Evolutionary conservation across 1,284 basidiomycete genomes (phyloP).

Genomic region (Schizopora paradoxa): DNA sequence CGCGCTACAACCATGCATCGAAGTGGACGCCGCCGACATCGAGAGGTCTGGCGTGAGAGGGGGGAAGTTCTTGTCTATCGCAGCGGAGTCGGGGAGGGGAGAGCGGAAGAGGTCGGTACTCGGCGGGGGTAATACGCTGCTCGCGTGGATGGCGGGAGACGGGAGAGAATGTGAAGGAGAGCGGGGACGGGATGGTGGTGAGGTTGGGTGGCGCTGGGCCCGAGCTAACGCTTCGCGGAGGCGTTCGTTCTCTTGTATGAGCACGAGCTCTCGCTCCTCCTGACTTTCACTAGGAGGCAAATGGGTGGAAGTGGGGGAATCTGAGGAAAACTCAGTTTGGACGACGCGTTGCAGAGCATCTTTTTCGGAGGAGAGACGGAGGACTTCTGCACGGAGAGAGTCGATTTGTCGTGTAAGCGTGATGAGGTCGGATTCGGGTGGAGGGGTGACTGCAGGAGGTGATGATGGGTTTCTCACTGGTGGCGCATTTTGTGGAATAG

Average conservation of each 20-base stretch:
- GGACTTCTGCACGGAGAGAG: slow-evolving; percentile 4
- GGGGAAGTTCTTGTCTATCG: slow-evolving; percentile 9
- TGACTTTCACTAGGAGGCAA: no score
- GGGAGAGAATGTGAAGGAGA: background rate
- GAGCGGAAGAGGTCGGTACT: background rate
- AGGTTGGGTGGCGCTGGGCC: background rate
- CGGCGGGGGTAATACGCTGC: background rate
- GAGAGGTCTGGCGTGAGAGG: slow-evolving; percentile 4
- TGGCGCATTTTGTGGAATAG: background rate
- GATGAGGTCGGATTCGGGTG: background rate
- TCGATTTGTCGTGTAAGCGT: slow-evolving; percentile 8
- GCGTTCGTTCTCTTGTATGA: slow-evolving; percentile 7
- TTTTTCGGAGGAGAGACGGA: slow-evolving; percentile 7
- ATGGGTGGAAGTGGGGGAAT: no score
- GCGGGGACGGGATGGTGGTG: no score
- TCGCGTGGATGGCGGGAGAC: slow-evolving; percentile 5
- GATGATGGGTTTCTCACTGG: background rate
- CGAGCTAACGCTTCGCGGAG: slow-evolving; percentile 2
- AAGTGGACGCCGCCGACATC: background rate
- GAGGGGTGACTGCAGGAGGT: background rate
- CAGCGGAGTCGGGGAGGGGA: slow-evolving; percentile 3
- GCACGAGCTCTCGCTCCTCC: background rate
- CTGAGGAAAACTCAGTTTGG: slow-evolving; percentile 1
- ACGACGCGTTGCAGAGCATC: slow-evolving; percentile 8
- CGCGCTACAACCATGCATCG: background rate